A percentile compares a stretch with the other conserved stretches of the same genome.
Evolutionary conservation across 2,329 filamentous ascomycete genomes (phyloP).

Genomic region (Sordariomycetes sp.): DNA sequence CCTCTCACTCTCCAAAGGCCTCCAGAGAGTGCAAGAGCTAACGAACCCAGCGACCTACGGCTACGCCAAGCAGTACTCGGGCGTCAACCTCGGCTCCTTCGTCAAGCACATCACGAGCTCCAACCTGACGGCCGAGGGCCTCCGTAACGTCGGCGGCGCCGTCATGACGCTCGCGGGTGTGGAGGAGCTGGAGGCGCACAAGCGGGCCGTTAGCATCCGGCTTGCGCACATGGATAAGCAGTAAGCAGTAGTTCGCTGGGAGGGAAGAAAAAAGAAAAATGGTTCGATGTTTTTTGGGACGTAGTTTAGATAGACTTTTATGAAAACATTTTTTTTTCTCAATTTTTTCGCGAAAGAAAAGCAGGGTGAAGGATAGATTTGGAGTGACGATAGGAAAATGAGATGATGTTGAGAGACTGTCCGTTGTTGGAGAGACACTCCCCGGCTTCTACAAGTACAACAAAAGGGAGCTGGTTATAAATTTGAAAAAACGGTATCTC

Average conservation of each 20-base stretch:
- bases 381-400: too few relatives aligned
- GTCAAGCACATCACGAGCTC: slow-evolving; percentile 97
- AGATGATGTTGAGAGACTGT: too few relatives aligned
- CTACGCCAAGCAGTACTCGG: slow-evolving; percentile 96
- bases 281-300: too few relatives aligned
- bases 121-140: slow-evolving; percentile 72
- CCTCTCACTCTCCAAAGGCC: not conserved
- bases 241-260: too few relatives aligned
- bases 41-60: slow-evolving; percentile 70
- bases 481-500: slow-evolving; percentile 20
- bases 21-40: slow-evolving; percentile 6
- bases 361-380: too few relatives aligned
- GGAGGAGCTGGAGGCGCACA: slow-evolving; percentile 88
- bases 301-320: too few relatives aligned
- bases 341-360: too few relatives aligned
- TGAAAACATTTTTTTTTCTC: too few relatives aligned
- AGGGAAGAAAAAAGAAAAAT: too few relatives aligned
- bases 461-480: not conserved
- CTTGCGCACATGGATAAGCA: slow-evolving; percentile 36
- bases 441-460: slow-evolving; percentile 1
- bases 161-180: slow-evolving; percentile 94
- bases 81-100: slow-evolving; percentile 91
- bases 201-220: slow-evolving; percentile 75
- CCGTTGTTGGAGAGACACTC: not conserved
- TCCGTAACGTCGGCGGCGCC: slow-evolving; percentile 72